Evolutionary conservation across 2,329 filamentous ascomycete species (phyloP).

Genomic region (Chrysosphaeria jannelii): DNA sequence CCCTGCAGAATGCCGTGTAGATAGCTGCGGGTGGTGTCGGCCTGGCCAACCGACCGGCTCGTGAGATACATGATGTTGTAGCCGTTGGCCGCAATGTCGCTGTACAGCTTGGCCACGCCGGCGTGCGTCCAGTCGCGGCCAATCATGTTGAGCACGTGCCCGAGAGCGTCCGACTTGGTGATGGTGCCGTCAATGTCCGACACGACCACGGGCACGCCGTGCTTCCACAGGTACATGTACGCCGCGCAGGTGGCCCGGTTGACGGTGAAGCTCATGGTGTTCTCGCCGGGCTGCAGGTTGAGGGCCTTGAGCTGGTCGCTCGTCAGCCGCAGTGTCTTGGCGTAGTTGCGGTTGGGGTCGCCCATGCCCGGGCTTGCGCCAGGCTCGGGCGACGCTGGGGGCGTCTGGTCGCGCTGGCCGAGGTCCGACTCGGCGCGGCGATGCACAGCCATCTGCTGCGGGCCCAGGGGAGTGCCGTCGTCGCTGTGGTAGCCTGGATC

Average conservation of each 20-base stretch:
- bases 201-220: constrained; percentile 80
- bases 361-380: constrained; percentile 23
- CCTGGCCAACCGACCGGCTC: constrained; percentile 73
- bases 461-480: constrained; percentile 27
- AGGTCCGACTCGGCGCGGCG: constrained; percentile 36
- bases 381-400: constrained; percentile 42
- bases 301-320: constrained; percentile 82
- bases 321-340: constrained; percentile 81
- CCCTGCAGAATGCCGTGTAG: constrained; percentile 74
- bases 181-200: constrained; percentile 98
- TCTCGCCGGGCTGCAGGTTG: constrained; percentile 56
- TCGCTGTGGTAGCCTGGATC: constrained; percentile 94
- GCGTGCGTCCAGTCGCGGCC: constrained; percentile 94
- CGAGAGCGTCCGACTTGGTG: constrained; percentile 84
- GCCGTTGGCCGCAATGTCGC: constrained; percentile 77
- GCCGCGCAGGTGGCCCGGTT: constrained; percentile 81
- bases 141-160: constrained; percentile 87
- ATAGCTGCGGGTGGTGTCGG: constrained; percentile 71
- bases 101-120: constrained; percentile 89
- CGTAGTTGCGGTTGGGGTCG: constrained; percentile 64
- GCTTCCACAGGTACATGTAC: constrained; percentile 78
- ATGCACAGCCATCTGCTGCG: constrained; percentile 13
- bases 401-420: constrained; percentile 21
- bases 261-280: constrained; percentile 86
- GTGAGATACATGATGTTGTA: constrained; percentile 99